Base-by-base conservation (phyloP, 2,329 filamentous ascomycete species). In the Dissoconium aciculare region DNA sequence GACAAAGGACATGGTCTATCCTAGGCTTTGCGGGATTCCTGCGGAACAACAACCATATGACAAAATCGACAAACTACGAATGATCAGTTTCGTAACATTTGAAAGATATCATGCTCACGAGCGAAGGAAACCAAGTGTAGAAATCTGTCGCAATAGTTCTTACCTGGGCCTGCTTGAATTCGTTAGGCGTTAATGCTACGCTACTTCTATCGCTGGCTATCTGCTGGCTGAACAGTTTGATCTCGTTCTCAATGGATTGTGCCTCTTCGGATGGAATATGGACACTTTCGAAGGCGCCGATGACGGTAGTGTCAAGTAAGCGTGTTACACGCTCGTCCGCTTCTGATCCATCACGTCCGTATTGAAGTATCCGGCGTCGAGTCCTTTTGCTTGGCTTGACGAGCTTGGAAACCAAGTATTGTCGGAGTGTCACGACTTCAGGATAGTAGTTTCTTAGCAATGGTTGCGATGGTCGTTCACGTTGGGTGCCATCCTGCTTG, bases 1-100 rank as follows among this genome's bases (percentile, higher is more conserved):
- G 77, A 43, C 82, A 85, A 4, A 98, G 67, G 4, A 93, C 47
- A 56, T 94, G 81, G 30, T 70, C 67, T 2, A 78, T 75, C 46
- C 67, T 69, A 29, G 61, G 53, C 35, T 55, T 56, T 15, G 53
- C 46, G 12, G 51, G 50, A 17, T 63, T 58, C 42, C 68, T 65
- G 9, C 68, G 70, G 53, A 92, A 93, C 2, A 93, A 60, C 6
- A 70, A 64, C 71, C 78, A 84, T 25, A 94, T 71, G 11, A 59
- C 56, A 37, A 61, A 64, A 40, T 66, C 57, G 16, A 66, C 60
- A 41, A 61, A 55, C 61, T 66, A 30, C 28, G 11, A 21, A 31
- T 19, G 31, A 43, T 38, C 38, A 46, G 38, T 41, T 38, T 24
- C 29, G 34, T 31, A 36, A 33, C 17, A 11, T 5, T 33, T 38